Percentiles rank a stretch among this genome's conserved stretches.
Conservation (phyloP, 192 early-diverging fungal genomes). For the Chytriomyces hyalinus region DNA sequence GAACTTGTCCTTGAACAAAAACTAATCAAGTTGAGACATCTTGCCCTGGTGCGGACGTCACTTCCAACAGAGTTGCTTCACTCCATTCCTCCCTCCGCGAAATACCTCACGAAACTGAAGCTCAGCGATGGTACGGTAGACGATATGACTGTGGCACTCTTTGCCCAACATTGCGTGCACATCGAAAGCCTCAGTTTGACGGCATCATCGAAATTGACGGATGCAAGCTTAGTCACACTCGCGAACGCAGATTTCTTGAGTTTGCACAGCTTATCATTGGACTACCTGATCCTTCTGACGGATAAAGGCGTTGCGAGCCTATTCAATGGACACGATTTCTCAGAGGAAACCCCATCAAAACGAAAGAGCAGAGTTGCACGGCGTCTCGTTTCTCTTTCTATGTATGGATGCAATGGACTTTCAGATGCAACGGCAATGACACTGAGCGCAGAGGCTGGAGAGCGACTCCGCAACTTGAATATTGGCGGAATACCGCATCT, state of each 20-base stretch:
- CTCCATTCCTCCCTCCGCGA: neutral
- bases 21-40: neutral
- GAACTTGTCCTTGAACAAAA: neutral
- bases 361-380: no score
- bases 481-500: neutral
- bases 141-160: neutral
- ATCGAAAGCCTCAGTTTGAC: neutral
- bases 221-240: neutral
- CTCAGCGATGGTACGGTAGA: constrained; percentile 1
- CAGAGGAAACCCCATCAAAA: neutral
- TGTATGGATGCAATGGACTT: neutral
- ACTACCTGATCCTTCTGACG: neutral
- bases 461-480: neutral
- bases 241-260: neutral
- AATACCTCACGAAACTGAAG: neutral
- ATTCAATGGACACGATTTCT: neutral
- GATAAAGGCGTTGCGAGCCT: neutral
- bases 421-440: neutral
- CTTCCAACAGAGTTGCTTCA: neutral
- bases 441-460: neutral
- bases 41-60: neutral
- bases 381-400: neutral
- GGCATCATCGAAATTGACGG: neutral
- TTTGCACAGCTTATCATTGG: neutral
- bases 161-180: neutral